These are phyloP conservation scores for Claviceps arundinis DNA, from an alignment of 2,329 filamentous ascomycete genomes.

Conservation along the genomic window DNA sequence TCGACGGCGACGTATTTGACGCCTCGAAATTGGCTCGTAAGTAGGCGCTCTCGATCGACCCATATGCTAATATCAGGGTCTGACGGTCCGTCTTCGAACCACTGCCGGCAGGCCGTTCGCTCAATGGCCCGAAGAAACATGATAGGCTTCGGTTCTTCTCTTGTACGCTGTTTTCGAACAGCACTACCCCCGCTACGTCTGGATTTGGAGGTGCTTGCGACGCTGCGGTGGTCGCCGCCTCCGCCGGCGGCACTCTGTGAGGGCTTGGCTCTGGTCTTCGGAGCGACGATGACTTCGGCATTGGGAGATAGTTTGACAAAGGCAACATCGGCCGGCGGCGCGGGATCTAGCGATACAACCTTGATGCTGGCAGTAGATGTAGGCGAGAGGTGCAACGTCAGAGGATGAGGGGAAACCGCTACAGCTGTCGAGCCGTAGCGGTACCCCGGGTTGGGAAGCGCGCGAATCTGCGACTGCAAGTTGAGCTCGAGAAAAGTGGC, in stretches of 20 bases:
- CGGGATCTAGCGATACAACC: slow-evolving; percentile 69
- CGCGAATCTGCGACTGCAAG: slow-evolving; percentile 81
- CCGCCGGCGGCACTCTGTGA: slow-evolving; percentile 26
- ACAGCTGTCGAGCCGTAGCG: slow-evolving; percentile 35
- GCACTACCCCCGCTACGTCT: slow-evolving; percentile 70
- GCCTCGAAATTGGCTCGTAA: slow-evolving; percentile 59
- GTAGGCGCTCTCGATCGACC: slow-evolving; percentile 68
- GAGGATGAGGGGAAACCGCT: slow-evolving; percentile 52
- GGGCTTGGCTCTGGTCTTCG: slow-evolving; percentile 68
- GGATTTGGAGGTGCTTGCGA: slow-evolving; percentile 64
- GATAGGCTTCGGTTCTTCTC: slow-evolving; percentile 53
- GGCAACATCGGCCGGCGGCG: slow-evolving; percentile 49
- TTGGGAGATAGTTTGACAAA: slow-evolving; percentile 92
- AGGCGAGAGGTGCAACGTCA: slow-evolving; percentile 86
- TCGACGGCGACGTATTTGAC: slow-evolving; percentile 69
- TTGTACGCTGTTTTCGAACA: slow-evolving; percentile 38
- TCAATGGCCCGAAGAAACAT: slow-evolving; percentile 75
- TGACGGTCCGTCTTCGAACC: slow-evolving; percentile 58
- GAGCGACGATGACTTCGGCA: slow-evolving; percentile 93
- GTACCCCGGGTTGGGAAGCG: slow-evolving; percentile 73
- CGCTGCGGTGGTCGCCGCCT: slow-evolving; percentile 63
- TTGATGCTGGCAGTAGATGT: slow-evolving; percentile 90
- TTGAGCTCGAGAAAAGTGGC: slow-evolving; percentile 93
- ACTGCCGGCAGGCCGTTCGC: slow-evolving; percentile 53
- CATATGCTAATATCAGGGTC: slow-evolving; percentile 58